Percentiles rank a stretch among this genome's conserved stretches.
Conservation (phyloP, 2,329 filamentous ascomycete genomes). For the Aspergillus fumigatiaffinis region DNA sequence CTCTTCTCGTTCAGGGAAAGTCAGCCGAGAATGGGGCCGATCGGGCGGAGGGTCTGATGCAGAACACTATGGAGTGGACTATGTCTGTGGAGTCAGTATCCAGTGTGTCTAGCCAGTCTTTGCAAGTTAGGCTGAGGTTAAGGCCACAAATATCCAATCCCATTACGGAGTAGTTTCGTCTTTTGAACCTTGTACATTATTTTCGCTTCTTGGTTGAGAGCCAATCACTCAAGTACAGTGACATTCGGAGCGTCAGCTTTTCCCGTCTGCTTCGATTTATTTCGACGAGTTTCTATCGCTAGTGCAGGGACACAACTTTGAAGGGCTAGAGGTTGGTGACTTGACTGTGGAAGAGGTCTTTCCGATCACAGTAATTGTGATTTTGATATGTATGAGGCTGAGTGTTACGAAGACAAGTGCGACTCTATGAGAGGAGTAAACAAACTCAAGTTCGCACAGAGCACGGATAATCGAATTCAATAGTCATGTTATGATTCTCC, state of each 20-base stretch:
- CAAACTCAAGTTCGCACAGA: neutral
- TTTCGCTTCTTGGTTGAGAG: neutral
- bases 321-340: neutral
- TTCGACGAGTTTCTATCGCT: neutral
- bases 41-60: neutral
- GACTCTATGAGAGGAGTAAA: neutral
- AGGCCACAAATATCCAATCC: neutral
- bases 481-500: neutral
- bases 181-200: neutral
- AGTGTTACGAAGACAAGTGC: too few species aligned
- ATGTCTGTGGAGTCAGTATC: too few species aligned
- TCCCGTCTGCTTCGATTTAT: neutral
- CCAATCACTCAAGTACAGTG: neutral
- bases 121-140: neutral
- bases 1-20: neutral
- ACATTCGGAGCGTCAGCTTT: neutral
- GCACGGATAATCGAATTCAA: neutral
- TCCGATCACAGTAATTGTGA: neutral
- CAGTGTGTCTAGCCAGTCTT: too few species aligned
- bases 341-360: neutral
- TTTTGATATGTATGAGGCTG: too few species aligned
- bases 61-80: neutral
- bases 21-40: neutral
- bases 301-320: neutral
- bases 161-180: neutral